These are phyloP conservation scores for Xylaria venustula DNA, from an alignment of 495 filamentous ascomycete genomes.

Conservation along the genomic window DNA sequence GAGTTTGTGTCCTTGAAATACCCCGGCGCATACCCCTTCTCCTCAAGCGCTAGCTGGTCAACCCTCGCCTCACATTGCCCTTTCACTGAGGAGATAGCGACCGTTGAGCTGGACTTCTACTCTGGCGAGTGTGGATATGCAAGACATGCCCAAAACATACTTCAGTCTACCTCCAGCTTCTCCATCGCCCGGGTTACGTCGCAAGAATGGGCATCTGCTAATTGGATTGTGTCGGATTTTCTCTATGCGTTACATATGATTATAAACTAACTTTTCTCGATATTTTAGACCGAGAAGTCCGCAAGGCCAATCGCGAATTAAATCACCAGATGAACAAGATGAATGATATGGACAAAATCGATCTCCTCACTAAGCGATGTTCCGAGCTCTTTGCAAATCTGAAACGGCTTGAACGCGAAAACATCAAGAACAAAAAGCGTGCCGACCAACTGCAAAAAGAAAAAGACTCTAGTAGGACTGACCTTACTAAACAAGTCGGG, in stretches of 20 bases:
- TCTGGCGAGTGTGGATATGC: not conserved
- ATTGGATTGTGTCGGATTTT: not conserved
- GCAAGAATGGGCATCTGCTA: not conserved
- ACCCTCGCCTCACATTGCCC: not conserved
- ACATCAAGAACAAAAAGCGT: conserved; percentile 92
- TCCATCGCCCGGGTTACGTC: no score
- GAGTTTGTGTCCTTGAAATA: not conserved
- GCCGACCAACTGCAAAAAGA: conserved; percentile 95
- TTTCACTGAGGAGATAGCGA: not conserved
- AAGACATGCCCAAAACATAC: not conserved
- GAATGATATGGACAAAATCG: conserved; percentile 70
- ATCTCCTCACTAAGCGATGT: conserved; percentile 85
- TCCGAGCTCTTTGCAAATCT: conserved; percentile 88
- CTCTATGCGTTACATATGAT: not conserved
- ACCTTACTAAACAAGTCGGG: conserved; percentile 80
- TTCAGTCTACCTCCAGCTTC: not conserved
- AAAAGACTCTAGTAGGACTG: conserved; percentile 81
- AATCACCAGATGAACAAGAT: conserved; percentile 77
- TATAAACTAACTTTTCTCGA: not conserved
- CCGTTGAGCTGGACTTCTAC: not conserved
- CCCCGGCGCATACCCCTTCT: not conserved
- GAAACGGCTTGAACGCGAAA: conserved; percentile 91
- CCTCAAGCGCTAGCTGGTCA: not conserved
- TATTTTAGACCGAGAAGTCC: conserved; percentile 64
- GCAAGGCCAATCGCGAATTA: conserved; percentile 88